Percentiles rank a stretch among this genome's conserved stretches.
These are phyloP conservation scores for Phytopythium chamaehyphon DNA, from an alignment of 352 stramenopile genomes.

Conservation along the genomic window DNA sequence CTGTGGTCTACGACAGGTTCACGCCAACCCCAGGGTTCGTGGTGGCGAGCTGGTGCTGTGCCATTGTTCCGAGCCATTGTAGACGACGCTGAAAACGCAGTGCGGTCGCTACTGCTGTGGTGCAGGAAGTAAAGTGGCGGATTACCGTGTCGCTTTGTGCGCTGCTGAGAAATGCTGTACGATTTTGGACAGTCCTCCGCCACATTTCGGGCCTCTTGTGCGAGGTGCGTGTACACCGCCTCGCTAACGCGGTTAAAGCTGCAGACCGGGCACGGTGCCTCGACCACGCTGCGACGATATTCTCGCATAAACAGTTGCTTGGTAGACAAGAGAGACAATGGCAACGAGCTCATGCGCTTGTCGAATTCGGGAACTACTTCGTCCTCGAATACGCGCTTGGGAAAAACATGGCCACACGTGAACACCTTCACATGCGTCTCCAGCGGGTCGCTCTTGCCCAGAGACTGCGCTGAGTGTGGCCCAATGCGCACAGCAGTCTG, in stretches of 20 bases:
- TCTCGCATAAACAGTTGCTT: slow-evolving; percentile 62
- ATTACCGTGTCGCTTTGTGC: no score
- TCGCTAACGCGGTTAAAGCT: slow-evolving; percentile 77
- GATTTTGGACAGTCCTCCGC: neutral
- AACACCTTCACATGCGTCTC: slow-evolving; percentile 87
- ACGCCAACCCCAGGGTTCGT: slow-evolving; percentile 50
- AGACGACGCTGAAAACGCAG: slow-evolving; percentile 14
- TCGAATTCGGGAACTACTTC: slow-evolving; percentile 81
- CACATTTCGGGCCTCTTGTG: neutral
- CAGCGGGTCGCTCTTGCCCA: slow-evolving; percentile 80
- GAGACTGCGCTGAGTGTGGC: slow-evolving; percentile 54
- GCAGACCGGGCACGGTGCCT: slow-evolving; percentile 79
- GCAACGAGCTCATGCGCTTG: slow-evolving; percentile 66
- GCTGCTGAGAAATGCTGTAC: neutral
- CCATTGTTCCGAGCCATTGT: neutral
- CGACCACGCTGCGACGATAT: slow-evolving; percentile 53
- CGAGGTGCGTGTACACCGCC: slow-evolving; percentile 36
- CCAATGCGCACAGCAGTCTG: slow-evolving; percentile 42
- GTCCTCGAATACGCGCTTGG: slow-evolving; percentile 84
- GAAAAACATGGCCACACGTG: slow-evolving; percentile 78
- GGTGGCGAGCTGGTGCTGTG: slow-evolving; percentile 11
- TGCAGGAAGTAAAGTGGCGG: slow-evolving; percentile 57
- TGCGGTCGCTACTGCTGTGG: slow-evolving; percentile 23
- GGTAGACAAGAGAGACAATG: slow-evolving; percentile 54
- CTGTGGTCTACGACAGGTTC: slow-evolving; percentile 4